Base-by-base conservation (phyloP, 2,329 filamentous ascomycete genomes). In the Ophiostoma sp. region DNA sequence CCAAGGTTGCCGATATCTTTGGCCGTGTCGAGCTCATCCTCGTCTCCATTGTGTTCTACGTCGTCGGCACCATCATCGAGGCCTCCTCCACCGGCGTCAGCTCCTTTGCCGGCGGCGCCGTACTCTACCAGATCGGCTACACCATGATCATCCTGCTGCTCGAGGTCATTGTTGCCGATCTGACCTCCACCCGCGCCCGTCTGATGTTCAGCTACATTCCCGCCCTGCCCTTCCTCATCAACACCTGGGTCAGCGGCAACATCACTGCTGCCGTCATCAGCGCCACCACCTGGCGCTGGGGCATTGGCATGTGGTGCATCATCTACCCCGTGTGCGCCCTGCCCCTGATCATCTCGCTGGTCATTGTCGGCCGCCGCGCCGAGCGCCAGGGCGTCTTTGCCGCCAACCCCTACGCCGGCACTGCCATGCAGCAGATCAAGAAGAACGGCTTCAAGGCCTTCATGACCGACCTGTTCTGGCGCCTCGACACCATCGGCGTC, bases 121-220 rank as follows among this genome's bases (percentile, higher is more conserved):
- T 89, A 57, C 76, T 89, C 52, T 89, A 89, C 76, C 86, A 84
- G 80, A 80, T 90, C 57, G 88, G 88, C 67, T 90, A 88, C 75
- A 90, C 88, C 13, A 82, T 82, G 74, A 80, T 89, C 35, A 80
- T 88, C 23, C 79, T 90, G 15, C 80, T 90, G 1, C 81, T 89
- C 31, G 87, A 90, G 77, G 85, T 90, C 74, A 83, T 90, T 71
- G 80, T 90, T 65, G 87, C 83, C 64, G 88, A 90, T 73, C 82
- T 87, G 35, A 89, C 87, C 1, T 89, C 88, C 1, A 84, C 86
- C 7, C 84, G 87, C 17, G 82, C 86, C 13, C 86, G 88, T 75
- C 80, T 90, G 10, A 80, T 90, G 74, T 90, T 89, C 80, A 88
- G 85, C 67, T 90, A 88, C 75, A 79, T 90, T n/a, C 86, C 86